Evolutionary conservation across 2,329 filamentous ascomycete species (phyloP), one percentile per base, ranked within the genome.

Genomic region (Thermoascus crustaceus): DNA sequence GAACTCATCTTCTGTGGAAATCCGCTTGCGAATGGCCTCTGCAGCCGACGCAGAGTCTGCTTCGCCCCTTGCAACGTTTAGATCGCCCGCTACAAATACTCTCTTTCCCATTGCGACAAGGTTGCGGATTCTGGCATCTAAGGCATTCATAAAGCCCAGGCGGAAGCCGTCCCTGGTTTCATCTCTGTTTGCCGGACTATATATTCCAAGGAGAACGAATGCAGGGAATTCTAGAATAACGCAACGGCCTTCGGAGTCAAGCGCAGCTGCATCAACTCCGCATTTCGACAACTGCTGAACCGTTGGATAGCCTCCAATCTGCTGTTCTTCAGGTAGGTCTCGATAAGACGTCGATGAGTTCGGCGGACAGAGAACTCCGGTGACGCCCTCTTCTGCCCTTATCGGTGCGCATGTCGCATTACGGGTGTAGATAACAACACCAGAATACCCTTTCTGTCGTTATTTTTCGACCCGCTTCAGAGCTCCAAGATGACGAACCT

Each of bases 341-440:
- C 81, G 74, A 55, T 86, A 96, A 22, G 72, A 72, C 3, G 69
- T 78, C 2, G 75, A 70, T 1, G 82, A 82, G 47, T 77, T 82
- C 0, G 86, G 84, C 4, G 81, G 76, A 29, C 75, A 80, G 9
- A 95, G 73, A 4, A 85, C 68, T 10, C 91, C 91, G 0, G 86
- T 82, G 35, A 98, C 71, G n/a, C 91, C 91, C 66, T 96, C 89
- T 63, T 98, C 91, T 3, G 88, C 89, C 41, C 82, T 78, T 17
- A 95, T 84, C 0, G 91, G 91, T 3, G 80, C 76, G 58, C 91
- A 96, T 22, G 76, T 80, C 3, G 82, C 73, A 54, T 84, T 91
- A n/a, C 86, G 77, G 1, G 88, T 95, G 63, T 95, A 98, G 22
- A 98, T 86, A 3, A 82, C 91, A 2, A 98, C 89, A 2, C 91